Evolutionary conservation across 2,329 filamentous ascomycete species (phyloP).

Genomic region (Colletotrichum lupini): DNA sequence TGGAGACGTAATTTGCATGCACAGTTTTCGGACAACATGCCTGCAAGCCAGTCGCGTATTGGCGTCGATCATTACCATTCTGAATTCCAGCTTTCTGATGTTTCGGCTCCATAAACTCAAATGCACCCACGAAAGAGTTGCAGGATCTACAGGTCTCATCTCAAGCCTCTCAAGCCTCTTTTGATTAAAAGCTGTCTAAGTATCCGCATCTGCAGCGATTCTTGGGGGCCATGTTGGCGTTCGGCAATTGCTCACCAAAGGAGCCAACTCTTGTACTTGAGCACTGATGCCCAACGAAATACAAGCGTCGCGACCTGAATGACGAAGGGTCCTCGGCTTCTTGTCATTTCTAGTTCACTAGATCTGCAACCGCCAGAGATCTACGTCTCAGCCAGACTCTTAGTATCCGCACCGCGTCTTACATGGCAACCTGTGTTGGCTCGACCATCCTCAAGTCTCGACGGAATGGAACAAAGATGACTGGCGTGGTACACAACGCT

Average conservation of each 20-base stretch:
- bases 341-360: constrained; percentile 2
- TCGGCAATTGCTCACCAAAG: neutral
- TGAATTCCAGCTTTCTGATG: constrained; percentile 3
- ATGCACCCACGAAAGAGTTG: constrained; percentile 16
- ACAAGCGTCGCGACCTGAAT: constrained; percentile 1
- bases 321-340: constrained; percentile 9
- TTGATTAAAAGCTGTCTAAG: constrained; percentile 3
- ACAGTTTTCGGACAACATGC: constrained; percentile 23
- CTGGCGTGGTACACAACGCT: constrained; percentile 9
- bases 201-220: constrained; percentile 4
- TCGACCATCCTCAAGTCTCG: neutral
- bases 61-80: constrained; percentile 24
- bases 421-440: neutral
- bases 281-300: constrained; percentile 27
- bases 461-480: constrained; percentile 17
- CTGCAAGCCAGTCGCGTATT: constrained; percentile 18
- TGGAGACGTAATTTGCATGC: constrained; percentile 23
- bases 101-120: constrained; percentile 31
- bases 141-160: constrained; percentile 34
- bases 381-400: neutral
- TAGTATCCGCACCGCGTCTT: constrained; percentile 4
- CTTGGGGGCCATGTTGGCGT: constrained; percentile 16
- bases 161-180: constrained; percentile 23
- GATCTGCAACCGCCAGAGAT: constrained; percentile 5
- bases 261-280: constrained; percentile 1